Evolutionary conservation across 495 filamentous ascomycete genomes (phyloP).

Genomic region (Chlorociboria aeruginascens): DNA sequence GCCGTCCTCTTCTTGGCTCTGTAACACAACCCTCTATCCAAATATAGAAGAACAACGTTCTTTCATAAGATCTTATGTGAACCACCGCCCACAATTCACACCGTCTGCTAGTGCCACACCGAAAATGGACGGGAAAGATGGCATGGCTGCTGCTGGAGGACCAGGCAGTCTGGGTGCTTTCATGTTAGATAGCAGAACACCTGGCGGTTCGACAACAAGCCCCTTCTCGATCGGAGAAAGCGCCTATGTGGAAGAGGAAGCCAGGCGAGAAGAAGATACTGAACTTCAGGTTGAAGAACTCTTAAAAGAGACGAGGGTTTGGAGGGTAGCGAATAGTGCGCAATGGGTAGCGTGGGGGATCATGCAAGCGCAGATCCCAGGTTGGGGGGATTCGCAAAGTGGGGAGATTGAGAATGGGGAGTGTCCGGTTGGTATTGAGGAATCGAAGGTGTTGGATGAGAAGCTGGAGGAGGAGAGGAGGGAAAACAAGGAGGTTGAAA

Average conservation of each 20-base stretch:
- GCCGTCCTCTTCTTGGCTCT: slow-evolving; percentile 45
- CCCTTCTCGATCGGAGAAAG: background rate
- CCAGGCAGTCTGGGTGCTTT: slow-evolving; percentile 42
- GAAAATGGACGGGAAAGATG: slow-evolving; percentile 28
- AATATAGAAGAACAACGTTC: slow-evolving; percentile 67
- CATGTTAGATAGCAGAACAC: slow-evolving; percentile 56
- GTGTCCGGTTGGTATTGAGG: slow-evolving; percentile 18
- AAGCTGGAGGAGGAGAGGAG: slow-evolving; percentile 1
- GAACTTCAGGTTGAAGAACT: slow-evolving; percentile 57
- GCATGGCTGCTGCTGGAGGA: slow-evolving; percentile 4
- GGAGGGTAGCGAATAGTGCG: slow-evolving; percentile 76
- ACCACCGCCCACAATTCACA: slow-evolving; percentile 53
- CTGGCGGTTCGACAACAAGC: slow-evolving; percentile 23
- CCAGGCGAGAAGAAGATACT: slow-evolving; percentile 39
- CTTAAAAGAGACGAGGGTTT: slow-evolving; percentile 65
- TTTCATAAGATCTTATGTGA: slow-evolving; percentile 79
- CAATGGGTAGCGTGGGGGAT: slow-evolving; percentile 96
- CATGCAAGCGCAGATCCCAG: slow-evolving; percentile 79
- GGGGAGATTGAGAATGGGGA: background rate
- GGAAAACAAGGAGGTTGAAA: slow-evolving; percentile 7
- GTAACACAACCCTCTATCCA: slow-evolving; percentile 60
- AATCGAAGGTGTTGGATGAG: background rate
- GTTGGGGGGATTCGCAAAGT: slow-evolving; percentile 22
- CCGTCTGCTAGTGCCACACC: slow-evolving; percentile 41
- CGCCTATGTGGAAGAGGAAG: slow-evolving; percentile 46